phyloP scores from a whole-genome alignment of 352 stramenopile species.

The Pythium sp. region DNA sequence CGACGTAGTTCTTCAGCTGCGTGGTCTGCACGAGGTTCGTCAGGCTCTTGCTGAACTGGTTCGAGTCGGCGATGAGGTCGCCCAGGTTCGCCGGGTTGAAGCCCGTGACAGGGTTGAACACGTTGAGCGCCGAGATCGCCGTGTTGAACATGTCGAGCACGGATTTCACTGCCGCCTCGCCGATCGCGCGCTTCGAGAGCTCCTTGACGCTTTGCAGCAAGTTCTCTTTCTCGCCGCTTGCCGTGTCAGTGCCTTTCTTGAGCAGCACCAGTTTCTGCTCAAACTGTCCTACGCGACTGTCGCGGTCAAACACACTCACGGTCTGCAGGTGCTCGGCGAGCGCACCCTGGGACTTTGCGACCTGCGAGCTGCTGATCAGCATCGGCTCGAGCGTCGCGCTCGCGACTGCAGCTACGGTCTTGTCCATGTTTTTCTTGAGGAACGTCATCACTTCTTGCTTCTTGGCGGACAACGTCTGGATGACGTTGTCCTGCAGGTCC shows the following conservation, averaged over 20 bases:
- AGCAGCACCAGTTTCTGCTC: constrained; percentile 3
- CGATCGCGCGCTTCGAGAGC: constrained; percentile 3
- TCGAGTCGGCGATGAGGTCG: constrained; percentile 1
- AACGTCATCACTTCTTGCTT: not conserved
- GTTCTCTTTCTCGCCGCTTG: not conserved
- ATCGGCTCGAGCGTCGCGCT: constrained; percentile 1
- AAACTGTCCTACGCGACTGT: not conserved
- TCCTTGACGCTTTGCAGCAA: constrained; percentile 1
- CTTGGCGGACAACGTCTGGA: constrained; percentile 1
- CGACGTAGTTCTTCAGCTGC: constrained; percentile 3
- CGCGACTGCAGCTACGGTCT: not conserved
- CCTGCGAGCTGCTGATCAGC: not conserved
- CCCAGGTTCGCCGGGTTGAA: constrained; percentile 5
- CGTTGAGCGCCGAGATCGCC: constrained; percentile 6
- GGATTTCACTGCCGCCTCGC: not conserved
- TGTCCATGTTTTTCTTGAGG: constrained; percentile 5
- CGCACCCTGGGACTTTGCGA: constrained; percentile 1
- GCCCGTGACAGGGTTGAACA: constrained; percentile 8
- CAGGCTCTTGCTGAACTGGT: constrained; percentile 4
- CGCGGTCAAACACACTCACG: constrained; percentile 2
- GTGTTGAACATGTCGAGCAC: constrained; percentile 5
- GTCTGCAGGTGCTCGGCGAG: constrained; percentile 1
- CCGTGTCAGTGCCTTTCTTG: not conserved
- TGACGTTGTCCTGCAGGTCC: not conserved
- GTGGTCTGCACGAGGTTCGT: constrained; percentile 4